Base-by-base conservation (phyloP, 2,329 filamentous ascomycete genomes). In the Pochonia chlamydosporia region DNA sequence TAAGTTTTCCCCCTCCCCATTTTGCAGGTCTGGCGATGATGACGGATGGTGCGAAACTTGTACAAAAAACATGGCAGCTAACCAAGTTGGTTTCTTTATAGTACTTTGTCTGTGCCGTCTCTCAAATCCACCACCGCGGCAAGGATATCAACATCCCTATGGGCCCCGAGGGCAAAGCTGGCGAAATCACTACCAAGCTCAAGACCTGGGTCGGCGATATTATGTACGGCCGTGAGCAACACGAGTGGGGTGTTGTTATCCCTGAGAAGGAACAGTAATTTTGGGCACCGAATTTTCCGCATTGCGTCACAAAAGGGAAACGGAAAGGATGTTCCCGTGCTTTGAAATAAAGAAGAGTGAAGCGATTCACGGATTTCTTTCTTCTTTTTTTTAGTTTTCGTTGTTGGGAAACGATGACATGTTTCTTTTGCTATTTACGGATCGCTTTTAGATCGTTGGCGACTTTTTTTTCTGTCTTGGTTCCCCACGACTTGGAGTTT, bases 61-160 rank as follows among this genome's bases (percentile, higher is more conserved):
- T 18, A 16, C 10, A 28, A 23, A 14, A 16, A 24, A 8, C 25
- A 5, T 14, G 21, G 5, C 20, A 18, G 31, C 43, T 44, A 37
- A 44, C 9, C 5, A 26, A 11, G 5, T 16, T 5, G n/a, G 7
- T 40, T 40, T 10, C 7, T 8, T 24, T 37, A 0, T 28, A 87
- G 81, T 89, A 74, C 73, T 89, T 89, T 58, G 76, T 89, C 60
- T 80, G 77, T 52, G 79, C 85, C 43, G 75, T 89, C 41, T 83
- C 81, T 5, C 70, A 78, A 42, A 83, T 89, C 59, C 79, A 84
- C 63, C 84, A 86, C 67, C 79, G 80, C 35, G 81, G 81, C 44
- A 66, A 76, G 49, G 78, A 87, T 52, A 72, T 88, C 51, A 60
- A 74, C 53, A 77, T 89, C 49, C 75, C 81, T 43, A 79, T 84